phyloP scores from a whole-genome alignment of 306 rosid species.

The Casuarina glauca region DNA sequence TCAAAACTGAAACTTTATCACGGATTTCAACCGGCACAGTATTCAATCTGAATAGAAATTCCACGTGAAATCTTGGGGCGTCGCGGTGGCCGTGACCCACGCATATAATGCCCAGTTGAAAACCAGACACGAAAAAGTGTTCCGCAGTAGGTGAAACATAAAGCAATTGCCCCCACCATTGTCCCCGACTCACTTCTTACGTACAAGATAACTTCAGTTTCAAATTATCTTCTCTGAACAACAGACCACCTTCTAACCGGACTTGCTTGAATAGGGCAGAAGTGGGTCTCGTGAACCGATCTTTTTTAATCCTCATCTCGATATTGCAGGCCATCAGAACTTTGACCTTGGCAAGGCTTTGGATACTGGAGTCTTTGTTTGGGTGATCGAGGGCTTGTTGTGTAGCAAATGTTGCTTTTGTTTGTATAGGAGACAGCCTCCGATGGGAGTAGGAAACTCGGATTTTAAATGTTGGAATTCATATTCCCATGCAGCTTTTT shows the following conservation, averaged over 20 bases:
- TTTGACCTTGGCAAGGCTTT: slow-evolving; percentile 19
- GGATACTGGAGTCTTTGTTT: slow-evolving; percentile 28
- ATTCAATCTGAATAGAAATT: slow-evolving; percentile 21
- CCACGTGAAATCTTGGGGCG: slow-evolving; percentile 49
- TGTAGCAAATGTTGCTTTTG: slow-evolving; percentile 22
- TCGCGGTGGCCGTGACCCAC: slow-evolving; percentile 40
- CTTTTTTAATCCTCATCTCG: background rate
- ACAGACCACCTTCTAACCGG: no score
- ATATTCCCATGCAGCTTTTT: slow-evolving; percentile 32
- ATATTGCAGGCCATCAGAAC: background rate
- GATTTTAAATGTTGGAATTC: slow-evolving; percentile 30
- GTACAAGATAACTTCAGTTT: no score
- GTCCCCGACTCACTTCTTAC: background rate
- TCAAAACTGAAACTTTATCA: background rate
- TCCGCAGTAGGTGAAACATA: slow-evolving; percentile 28
- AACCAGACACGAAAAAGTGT: slow-evolving; percentile 21
- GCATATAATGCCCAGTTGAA: slow-evolving; percentile 43
- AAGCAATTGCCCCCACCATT: slow-evolving; percentile 30
- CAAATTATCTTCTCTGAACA: no score
- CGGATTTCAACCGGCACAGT: slow-evolving; percentile 16
- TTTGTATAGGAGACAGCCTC: slow-evolving; percentile 26
- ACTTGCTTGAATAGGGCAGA: background rate
- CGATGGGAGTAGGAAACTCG: background rate
- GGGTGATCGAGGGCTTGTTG: slow-evolving; percentile 11
- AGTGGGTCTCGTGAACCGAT: background rate